Base-by-base conservation (phyloP, 2,329 filamentous ascomycete genomes). In the Cryoendolithus antarcticus region DNA sequence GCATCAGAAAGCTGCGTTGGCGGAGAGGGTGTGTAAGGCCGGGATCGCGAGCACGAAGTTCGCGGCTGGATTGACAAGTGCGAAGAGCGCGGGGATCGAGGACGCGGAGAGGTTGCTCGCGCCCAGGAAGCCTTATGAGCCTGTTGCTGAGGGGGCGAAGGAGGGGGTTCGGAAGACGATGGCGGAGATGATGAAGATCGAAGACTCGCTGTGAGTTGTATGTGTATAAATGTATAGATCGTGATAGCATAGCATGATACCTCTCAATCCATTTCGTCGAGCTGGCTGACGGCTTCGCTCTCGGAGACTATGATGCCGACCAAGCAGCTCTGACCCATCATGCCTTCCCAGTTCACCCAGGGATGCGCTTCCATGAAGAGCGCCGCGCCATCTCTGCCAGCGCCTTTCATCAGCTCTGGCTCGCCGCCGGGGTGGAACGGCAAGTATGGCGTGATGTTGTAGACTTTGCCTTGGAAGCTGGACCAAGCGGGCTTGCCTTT, bases 381-480 rank as follows among this genome's bases (percentile, higher is more conserved):
- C 58, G 72, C 72, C 15, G 62, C 70, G 1, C 72, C 75, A 50
- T 94, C 80, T 58, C 83, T 86, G 48, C 77, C 84, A 1, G 64
- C 72, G 27, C 70, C 81, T 54, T 95, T 89, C 64, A 79, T 88
- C 51, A 91, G 60, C 62, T 93, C 83, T 4, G 77, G 75, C 50
- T 80, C 75, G 7, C 84, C 91, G 13, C 91, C 91, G 0, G 91
- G 91, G 59, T 98, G 91, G 57, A 86, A 98, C 1, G 82, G 78
- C 29, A 86, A 58, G 57, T 96, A 98, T 0, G 89, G 86, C 0
- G 80, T 81, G 42, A 98, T 80, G 55, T 96, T 96, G 64, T 96
- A 98, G 19, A 96, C 89, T 53, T 83, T 82, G 1, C 89, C 88
- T 44, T 85, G 81, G 44, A 93, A 79, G 1, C 77, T 83, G 44